Evolutionary conservation across 2,329 filamentous ascomycete species (phyloP).

Genomic region (Verticillium nonalfalfae): DNA sequence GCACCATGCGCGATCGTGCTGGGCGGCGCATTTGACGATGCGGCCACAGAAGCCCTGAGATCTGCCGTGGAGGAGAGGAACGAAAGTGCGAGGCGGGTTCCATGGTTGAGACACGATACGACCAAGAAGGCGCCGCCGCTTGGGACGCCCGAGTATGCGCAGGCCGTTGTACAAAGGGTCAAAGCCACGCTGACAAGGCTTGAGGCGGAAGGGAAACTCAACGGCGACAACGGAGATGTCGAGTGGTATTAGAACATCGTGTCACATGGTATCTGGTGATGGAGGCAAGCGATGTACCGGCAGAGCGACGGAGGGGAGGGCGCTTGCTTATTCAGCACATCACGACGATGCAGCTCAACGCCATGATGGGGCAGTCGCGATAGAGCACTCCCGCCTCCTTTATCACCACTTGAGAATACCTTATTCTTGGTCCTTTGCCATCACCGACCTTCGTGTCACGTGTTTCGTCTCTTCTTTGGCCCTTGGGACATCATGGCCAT

Average conservation of each 20-base stretch:
- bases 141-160: conserved; percentile 18
- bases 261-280: too few species aligned
- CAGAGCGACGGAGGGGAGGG: not conserved
- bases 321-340: not conserved
- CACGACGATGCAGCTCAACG: not conserved
- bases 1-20: conserved; percentile 8
- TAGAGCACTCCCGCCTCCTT: not conserved
- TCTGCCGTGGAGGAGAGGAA: not conserved
- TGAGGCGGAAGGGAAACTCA: conserved; percentile 14
- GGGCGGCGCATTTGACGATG: conserved; percentile 9
- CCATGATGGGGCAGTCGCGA: not conserved
- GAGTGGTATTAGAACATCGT: conserved; percentile 7
- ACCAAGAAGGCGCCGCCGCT: conserved; percentile 15
- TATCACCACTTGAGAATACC: not conserved
- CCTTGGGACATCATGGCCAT: conserved; percentile 16
- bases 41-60: not conserved
- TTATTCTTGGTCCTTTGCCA: too few species aligned
- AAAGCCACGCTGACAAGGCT: conserved; percentile 16
- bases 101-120: conserved; percentile 17
- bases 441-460: too few species aligned
- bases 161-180: conserved; percentile 15
- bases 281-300: too few species aligned
- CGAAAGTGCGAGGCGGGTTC: conserved; percentile 5
- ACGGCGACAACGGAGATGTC: conserved; percentile 10
- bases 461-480: not conserved